Evolutionary conservation across 345 rosid genomes (phyloP), one percentile per base, ranked within the genome.

Genomic region (Eucalyptus melliodora): DNA sequence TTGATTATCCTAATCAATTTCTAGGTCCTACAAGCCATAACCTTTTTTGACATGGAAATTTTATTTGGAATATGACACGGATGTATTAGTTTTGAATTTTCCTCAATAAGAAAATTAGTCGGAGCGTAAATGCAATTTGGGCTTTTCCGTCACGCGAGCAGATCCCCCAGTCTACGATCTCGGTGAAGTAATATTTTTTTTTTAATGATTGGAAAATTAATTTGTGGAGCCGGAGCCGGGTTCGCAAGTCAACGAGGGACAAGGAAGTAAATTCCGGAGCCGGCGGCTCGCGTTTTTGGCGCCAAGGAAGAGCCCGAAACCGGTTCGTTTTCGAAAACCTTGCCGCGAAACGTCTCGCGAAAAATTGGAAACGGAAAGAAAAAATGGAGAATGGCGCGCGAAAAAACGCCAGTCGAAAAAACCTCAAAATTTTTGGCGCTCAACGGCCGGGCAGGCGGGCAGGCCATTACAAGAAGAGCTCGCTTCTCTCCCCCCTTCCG

Each of bases 121-220:
- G 7, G 19, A 50, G 53, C 7, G 1, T 16, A 50, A 50, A 50
- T 50, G 53, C 53, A 50, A 50, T 16, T 6, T 0, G 19, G 53
- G 53, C 0, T 50, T 2, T 50, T 50, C 53, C 17, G 51, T 50
- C 51, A 5, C 51, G 51, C 17, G 17, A 50, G 53, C 53, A 2
- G 3, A 50, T 50, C 0, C 53, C 19, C 53, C 19, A 6, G 3
- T 50, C 53, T 0, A 50, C 0, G 53, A 6, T 50, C 53, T 50
- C 0, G 53, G 53, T 0, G 17, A 50, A 6, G 6, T 0, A 50
- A 50, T 50, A 50, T 50, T 12, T 4, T 12, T 1, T 15, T 50
- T 14, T 50, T 7, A 17, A 17, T 53, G 56, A 53, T 53, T 2
- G 24, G 56, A 53, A 17, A 53, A 53, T 53, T 53, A 17, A 17